A percentile compares a stretch with the other conserved stretches of the same genome.
Evolutionary conservation across 2,329 filamentous ascomycete species (phyloP).

Genomic region (Seiridium unicorne): DNA sequence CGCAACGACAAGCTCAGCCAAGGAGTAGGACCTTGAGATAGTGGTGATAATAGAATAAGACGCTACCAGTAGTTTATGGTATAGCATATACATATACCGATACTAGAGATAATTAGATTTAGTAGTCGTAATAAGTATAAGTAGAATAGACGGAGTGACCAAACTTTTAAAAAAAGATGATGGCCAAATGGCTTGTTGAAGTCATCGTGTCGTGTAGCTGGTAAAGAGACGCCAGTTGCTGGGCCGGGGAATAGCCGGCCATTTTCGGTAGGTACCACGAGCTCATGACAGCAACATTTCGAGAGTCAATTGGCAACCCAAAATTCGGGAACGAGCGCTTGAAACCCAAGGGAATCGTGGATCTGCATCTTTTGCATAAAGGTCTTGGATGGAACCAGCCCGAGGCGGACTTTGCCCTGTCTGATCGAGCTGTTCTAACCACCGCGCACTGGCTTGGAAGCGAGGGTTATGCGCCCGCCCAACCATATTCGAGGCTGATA

Average conservation of each 20-base stretch:
- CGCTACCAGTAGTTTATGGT: no score
- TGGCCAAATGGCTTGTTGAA: not conserved
- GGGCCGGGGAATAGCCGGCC: conserved; percentile 2
- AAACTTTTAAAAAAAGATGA: not conserved
- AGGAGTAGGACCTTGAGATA: no score
- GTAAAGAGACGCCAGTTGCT: not conserved
- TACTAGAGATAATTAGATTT: no score
- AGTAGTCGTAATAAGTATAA: no score
- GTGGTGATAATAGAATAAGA: no score
- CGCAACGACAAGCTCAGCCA: no score
- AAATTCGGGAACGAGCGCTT: no score
- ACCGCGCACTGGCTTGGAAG: not conserved
- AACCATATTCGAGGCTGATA: not conserved
- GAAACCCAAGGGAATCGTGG: not conserved
- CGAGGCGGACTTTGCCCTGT: no score
- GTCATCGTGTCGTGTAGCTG: not conserved
- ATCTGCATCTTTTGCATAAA: not conserved
- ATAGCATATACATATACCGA: no score
- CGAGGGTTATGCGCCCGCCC: not conserved
- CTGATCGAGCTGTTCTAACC: not conserved
- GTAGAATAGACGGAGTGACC: no score
- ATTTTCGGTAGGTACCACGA: not conserved
- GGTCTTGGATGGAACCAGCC: not conserved
- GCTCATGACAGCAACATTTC: not conserved
- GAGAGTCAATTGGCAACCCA: not conserved